Base-by-base conservation (phyloP, 176 grass and related monocot species). In the Calamus simplicifolius region DNA sequence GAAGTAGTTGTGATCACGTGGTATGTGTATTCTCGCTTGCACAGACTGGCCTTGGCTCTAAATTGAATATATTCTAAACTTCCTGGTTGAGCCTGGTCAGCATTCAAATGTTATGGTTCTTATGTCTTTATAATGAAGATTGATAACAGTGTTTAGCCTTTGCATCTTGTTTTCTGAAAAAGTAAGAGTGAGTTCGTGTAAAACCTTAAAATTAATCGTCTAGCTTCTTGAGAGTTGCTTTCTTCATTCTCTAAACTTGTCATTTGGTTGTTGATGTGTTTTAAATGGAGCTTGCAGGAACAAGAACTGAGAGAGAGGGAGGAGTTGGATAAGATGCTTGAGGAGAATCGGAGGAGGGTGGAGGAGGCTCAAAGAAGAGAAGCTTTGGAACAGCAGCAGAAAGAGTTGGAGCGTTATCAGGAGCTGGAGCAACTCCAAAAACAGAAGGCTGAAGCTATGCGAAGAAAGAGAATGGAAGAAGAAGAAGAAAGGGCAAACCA, bases 331-430 rank as follows among this genome's bases (percentile, higher is more conserved):
- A 88, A 83, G 78, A 98, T 88, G 79, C 81, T 85, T 0, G 84
- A 88, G 52, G 93, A 98, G 61, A 86, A 98, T 50, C 63, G 43
- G 67, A 92, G 89, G 76, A 98, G 77, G 69, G 93, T 83, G 0
- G 84, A 98, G 66, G 93, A 85, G 75, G 75, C 87, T 13, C 71
- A 79, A 73, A 85, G 64, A 71, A 91, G 77, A 80, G 76, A 82
- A 85, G 93, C 81, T 3, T 74, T 88, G 72, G 87, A 98, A 59
- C 84, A 82, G 61, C 81, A 98, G 59, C 84, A 98, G 76, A 88
- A 85, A 85, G 93, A 98, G 64, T 65, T 98, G 64, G 87, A 98
- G 70, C 81, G 93, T 27, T 91, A 88, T 67, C 83, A 88, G 72
- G 93, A 97, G 68, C 43, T 97, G 66, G 84, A 97, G 73, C 75